Evolutionary conservation across 106 monocot species (phyloP), one percentile per base, ranked within the genome.

Genomic region (Dioscorea zingiberensis): DNA sequence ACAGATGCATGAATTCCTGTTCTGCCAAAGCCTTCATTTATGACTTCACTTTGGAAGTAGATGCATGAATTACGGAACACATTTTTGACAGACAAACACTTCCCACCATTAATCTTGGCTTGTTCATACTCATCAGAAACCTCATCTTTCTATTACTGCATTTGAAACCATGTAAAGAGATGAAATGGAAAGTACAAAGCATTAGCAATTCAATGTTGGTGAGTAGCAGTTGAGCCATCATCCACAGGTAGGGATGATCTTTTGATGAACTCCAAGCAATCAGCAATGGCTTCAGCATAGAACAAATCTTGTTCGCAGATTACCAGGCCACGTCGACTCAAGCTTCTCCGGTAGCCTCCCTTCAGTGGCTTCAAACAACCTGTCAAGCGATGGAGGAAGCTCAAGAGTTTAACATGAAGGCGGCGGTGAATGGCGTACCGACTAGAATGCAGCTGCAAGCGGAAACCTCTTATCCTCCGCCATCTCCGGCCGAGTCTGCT

Each of bases 231-330:
- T 13, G 4, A 10, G 4, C 14, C 38, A 0, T 48, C 25, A 21
- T 60, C 32, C 14, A 46, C 45, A 17, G 72, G 68, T 12, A 56
- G 48, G 13, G 78, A 78, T 26, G 73, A 60, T 44, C 68, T 73
- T 63, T 63, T 79, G 45, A 79, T 79, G 64, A 79, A 79, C 69
- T 79, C 78, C 62, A 79, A 62, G 63, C 78, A 79, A 18, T 79
- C 78, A 27, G 72, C 72, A 25, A 79, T 73, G 38, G 78, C 78
- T 30, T 79, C 73, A 9, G 78, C 78, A 19, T 73, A 73, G 55
- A 79, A 79, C 14, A 72, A 73, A 63, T 78, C 73, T n/a, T n/a
- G n/a, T n/a, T n/a, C n/a, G n/a, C n/a, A n/a, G n/a, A n/a, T n/a
- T n/a, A n/a, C n/a, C n/a, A n/a, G n/a, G n/a, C n/a, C n/a, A n/a